Evolutionary conservation across 1,139 yeast species (phyloP), one percentile per base, ranked within the genome.

Genomic region (Candida sp.): DNA sequence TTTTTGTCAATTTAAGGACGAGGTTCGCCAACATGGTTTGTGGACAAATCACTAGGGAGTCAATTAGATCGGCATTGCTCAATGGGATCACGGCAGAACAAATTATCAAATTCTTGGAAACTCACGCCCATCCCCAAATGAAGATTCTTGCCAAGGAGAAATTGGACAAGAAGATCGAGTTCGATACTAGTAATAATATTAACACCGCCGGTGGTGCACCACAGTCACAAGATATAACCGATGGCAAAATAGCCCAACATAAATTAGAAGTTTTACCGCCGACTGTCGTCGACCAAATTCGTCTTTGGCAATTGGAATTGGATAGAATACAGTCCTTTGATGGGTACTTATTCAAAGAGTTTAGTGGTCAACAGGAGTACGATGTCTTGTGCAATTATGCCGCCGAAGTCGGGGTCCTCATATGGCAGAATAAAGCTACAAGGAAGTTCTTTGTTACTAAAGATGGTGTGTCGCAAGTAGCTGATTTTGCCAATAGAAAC

Each of bases 31-130:
- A 93, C 59, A 84, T 93, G 86, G 97, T 93, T 4, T 81, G 95
- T 15, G 99, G 99, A 1, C 91, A 87, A 53, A 79, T 93, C 48
- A 90, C 98, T 4, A 79, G 99, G 60, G 97, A 93, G 56, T 87
- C 96, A 1, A 85, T 93, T 19, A 75, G 98, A 47, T 73, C 79
- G 43, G 99, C 99, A 0, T 67, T 93, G 34, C 64, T 75, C 41
- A 89, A 87, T 55, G 99, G 99, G 25, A 93, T 93, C 52, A 87
- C 97, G 0, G 95, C 99, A 0, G 97, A 89, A 39, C 99, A 93
- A 62, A 87, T 93, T 53, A 85, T 95, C 51, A 81, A 89, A 49
- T 93, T 91, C 58, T 68, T 93, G 43, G 91, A 89, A 50, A 81
- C 93, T 0, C 97, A 93, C 67, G 97, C 98, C 0, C 98, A 93